phyloP scores from a whole-genome alignment of 2,329 filamentous ascomycete species.

The Scedosporium dehoogii region DNA sequence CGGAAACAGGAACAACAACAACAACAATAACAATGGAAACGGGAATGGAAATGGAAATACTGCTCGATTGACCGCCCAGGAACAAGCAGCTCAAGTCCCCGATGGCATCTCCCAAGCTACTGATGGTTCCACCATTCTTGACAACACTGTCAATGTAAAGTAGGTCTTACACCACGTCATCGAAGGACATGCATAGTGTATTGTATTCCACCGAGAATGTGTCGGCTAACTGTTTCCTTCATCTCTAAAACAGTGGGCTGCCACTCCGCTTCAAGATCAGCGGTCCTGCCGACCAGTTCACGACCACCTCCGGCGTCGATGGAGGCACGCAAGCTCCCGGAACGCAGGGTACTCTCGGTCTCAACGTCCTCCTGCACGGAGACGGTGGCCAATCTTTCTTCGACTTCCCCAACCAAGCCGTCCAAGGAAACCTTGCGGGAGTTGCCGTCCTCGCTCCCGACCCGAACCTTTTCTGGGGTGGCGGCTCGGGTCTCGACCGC shows the following conservation, averaged over 20 bases:
- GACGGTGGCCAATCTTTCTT: conserved; percentile 51
- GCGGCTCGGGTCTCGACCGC: conserved; percentile 38
- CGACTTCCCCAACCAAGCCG: conserved; percentile 45
- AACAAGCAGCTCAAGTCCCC: conserved; percentile 6
- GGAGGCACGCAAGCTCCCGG: conserved; percentile 26
- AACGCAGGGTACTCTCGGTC: conserved; percentile 28
- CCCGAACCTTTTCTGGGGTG: conserved; percentile 47
- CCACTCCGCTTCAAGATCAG: conserved; percentile 46
- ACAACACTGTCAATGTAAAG: conserved; percentile 45
- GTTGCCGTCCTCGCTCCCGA: conserved; percentile 45
- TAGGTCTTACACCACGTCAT: conserved; percentile 17
- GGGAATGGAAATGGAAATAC: conserved; percentile 3
- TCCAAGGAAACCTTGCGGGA: conserved; percentile 39
- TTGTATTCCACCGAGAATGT: neutral
- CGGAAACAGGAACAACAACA: neutral
- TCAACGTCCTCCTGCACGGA: conserved; percentile 50
- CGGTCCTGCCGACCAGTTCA: conserved; percentile 43
- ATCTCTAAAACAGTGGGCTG: conserved; percentile 28
- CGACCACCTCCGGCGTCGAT: conserved; percentile 35
- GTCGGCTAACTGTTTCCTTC: conserved; percentile 8
- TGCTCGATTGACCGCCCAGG: conserved; percentile 4
- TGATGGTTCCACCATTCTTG: conserved; percentile 45
- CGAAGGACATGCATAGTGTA: neutral
- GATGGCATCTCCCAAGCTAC: conserved; percentile 31
- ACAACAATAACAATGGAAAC: neutral